Percentiles rank a stretch among this genome's conserved stretches.
These are phyloP conservation scores for Odontarrhena argentea DNA, from an alignment of 345 rosid genomes.

Conservation along the genomic window DNA sequence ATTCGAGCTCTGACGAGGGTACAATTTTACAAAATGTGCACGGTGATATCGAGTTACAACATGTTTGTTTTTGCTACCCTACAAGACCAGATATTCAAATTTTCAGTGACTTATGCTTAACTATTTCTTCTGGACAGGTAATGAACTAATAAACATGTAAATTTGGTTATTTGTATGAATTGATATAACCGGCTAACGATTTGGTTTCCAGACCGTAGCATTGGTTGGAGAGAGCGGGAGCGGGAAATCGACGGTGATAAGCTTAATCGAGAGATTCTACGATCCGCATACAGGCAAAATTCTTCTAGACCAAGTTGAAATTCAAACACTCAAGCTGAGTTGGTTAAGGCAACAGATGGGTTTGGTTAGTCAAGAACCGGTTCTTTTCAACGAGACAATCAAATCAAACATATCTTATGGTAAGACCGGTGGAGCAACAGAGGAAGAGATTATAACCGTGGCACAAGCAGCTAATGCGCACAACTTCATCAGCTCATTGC, in stretches of 20 bases:
- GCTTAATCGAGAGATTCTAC: constrained; percentile 48
- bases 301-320: constrained; percentile 46
- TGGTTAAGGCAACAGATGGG: constrained; percentile 50
- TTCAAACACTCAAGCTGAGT: constrained; percentile 42
- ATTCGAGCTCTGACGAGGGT: constrained; percentile 73
- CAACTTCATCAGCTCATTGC: constrained; percentile 46
- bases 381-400: constrained; percentile 50
- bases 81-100: constrained; percentile 71
- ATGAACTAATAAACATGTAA: neutral
- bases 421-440: constrained; percentile 50
- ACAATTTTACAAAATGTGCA: constrained; percentile 45
- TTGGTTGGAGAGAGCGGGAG: constrained; percentile 82
- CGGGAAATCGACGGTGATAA: constrained; percentile 65
- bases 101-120: constrained; percentile 59
- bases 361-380: constrained; percentile 50
- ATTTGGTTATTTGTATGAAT: neutral
- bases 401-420: constrained; percentile 57
- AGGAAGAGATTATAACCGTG: constrained; percentile 46
- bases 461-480: constrained; percentile 53
- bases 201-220: constrained; percentile 56
- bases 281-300: constrained; percentile 49
- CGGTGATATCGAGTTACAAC: constrained; percentile 63
- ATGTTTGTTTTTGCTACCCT: constrained; percentile 76
- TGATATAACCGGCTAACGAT: neutral
- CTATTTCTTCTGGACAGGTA: constrained; percentile 81